Percentiles rank a stretch among this genome's conserved stretches.
These are phyloP conservation scores for Melampsora larici-populina DNA, from an alignment of 1,284 basidiomycete species.

Conservation along the genomic window DNA sequence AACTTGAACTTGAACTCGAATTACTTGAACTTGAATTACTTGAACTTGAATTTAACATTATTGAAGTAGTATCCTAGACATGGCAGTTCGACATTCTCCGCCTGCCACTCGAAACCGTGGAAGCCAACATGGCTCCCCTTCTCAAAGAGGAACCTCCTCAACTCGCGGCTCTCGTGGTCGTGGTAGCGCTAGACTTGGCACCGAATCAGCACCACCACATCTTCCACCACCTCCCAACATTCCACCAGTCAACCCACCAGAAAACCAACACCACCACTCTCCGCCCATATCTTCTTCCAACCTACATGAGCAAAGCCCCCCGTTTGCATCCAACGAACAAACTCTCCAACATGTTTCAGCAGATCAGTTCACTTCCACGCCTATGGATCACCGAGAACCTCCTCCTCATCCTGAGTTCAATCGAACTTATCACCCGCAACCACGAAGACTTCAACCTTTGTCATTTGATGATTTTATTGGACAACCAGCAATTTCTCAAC, in stretches of 20 bases:
- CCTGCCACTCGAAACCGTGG: too few relatives aligned
- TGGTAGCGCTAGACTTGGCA: too few relatives aligned
- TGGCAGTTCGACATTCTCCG: too few relatives aligned
- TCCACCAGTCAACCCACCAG: too few relatives aligned
- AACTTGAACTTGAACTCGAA: background rate
- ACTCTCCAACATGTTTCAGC: background rate
- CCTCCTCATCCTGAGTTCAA: background rate
- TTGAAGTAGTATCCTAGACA: too few relatives aligned
- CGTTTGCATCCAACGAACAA: background rate
- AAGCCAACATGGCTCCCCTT: too few relatives aligned
- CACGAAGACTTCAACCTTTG: background rate
- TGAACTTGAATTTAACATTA: too few relatives aligned
- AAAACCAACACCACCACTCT: background rate
- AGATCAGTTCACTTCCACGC: background rate
- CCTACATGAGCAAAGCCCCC: background rate
- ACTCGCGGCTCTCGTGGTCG: too few relatives aligned
- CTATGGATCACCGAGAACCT: background rate
- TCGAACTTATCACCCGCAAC: background rate
- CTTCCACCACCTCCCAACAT: too few relatives aligned
- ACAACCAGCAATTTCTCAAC: background rate
- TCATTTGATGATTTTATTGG: slow-evolving; percentile 3
- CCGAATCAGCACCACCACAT: too few relatives aligned
- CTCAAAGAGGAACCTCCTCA: too few relatives aligned
- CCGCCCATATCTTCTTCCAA: background rate
- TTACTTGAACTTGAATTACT: too few relatives aligned